These are phyloP conservation scores for Oryza longistaminata DNA, from an alignment of 176 grass and related monocot species.

Conservation along the genomic window DNA sequence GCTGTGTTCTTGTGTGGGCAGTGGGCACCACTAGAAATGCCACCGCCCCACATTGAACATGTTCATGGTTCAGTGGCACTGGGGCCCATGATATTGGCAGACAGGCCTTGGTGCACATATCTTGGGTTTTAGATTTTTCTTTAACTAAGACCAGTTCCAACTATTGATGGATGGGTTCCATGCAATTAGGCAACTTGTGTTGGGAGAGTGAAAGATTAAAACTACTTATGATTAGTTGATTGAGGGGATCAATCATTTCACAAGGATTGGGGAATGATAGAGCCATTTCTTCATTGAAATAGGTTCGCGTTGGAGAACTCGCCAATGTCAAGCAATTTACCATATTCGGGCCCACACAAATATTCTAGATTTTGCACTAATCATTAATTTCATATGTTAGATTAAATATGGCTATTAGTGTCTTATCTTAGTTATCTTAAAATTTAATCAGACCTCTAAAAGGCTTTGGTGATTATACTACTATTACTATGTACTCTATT, in stretches of 20 bases:
- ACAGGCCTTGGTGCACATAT: not conserved
- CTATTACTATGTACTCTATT: not conserved
- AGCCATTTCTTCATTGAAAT: not conserved
- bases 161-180: not conserved
- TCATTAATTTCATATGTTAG: not conserved
- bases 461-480: not conserved
- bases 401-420: not conserved
- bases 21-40: not conserved
- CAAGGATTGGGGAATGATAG: not conserved
- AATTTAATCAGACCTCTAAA: not conserved
- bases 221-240: not conserved
- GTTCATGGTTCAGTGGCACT: not conserved
- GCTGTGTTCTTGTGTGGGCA: not conserved
- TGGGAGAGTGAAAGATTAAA: not conserved
- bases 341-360: not conserved
- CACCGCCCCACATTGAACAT: not conserved
- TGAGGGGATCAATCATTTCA: not conserved
- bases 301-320: not conserved
- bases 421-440: not conserved
- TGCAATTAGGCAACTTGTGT: not conserved
- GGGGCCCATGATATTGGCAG: slow-evolving; percentile 9
- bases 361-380: not conserved
- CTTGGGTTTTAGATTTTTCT: not conserved
- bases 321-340: not conserved
- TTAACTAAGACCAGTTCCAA: not conserved